Evolutionary conservation across 2,329 filamentous ascomycete genomes (phyloP), one percentile per base, ranked within the genome.

Genomic region (Coniochaeta sp.): DNA sequence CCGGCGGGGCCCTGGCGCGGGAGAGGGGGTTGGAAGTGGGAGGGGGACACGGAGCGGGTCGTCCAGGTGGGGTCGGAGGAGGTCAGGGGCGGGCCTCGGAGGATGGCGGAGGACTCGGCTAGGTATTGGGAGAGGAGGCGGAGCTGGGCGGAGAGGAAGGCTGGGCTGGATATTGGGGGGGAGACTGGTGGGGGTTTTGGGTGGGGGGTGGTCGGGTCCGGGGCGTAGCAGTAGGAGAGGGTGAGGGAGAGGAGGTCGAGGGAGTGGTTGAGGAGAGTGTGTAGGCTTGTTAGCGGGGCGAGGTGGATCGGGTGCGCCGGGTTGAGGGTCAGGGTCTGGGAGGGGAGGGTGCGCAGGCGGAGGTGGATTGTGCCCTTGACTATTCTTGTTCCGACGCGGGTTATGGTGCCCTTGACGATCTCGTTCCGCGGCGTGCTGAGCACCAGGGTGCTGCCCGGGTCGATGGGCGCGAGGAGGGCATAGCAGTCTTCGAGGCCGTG

Each of bases 391-490:
- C 95, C 95, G 38, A 96, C 86, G 59, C 95, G 86, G 1, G 93
- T 98, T 62, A 98, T 85, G 67, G 91, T 90, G 19, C 95, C 95
- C 74, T 99, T 99, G 64, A 98, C 87, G 66, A 84, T 86, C 77
- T 99, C 95, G 60, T 91, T 93, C 60, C 93, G 85, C 60, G 89
- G 83, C 16, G 93, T 96, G 63, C 90, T 95, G 65, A 99, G 82
- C 33, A 95, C 93, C 31, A 99, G 84, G 0, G 93, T 99, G 67
- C 88, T 93, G 9, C 92, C 92, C 1, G 89, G 87, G 70, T 96
- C 91, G 64, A 88, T 83, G 1, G 93, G 92, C 8, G 91, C 89
- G 33, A 99, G 85, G 26, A 98, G 83, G 19, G 89, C 86, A 66
- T 92, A 91, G 76, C 93, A 97, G 75, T 97, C 92, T 71, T 95